Conservation (phyloP, 1,139 yeast species). For the Kodamaea fungicola region DNA sequence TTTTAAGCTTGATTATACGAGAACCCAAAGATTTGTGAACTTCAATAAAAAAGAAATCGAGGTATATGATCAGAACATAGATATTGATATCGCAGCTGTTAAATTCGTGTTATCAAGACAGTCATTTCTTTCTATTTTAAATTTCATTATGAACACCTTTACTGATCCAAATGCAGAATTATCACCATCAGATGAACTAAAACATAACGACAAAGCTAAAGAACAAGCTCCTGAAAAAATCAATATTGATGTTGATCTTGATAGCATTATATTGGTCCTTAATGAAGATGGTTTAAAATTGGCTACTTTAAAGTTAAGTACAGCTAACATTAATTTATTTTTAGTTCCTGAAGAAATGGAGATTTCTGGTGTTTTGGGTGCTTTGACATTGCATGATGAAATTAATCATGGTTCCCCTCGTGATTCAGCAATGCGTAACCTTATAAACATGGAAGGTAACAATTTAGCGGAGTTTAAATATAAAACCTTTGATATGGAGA, state of each 20-base stretch:
- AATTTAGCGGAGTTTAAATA: conserved; percentile 80
- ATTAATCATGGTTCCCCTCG: conserved; percentile 59
- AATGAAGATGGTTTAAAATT: conserved; percentile 82
- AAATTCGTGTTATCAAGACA: conserved; percentile 74
- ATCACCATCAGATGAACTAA: conserved; percentile 63
- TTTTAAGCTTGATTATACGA: conserved; percentile 57
- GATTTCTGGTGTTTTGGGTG: conserved; percentile 74
- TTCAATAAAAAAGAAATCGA: conserved; percentile 57
- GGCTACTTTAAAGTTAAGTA: conserved; percentile 74
- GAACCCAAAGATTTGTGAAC: conserved; percentile 61
- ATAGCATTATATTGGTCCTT: conserved; percentile 69
- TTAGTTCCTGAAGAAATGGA: conserved; percentile 78
- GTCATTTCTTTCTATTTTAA: conserved; percentile 73
- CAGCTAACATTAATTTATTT: conserved; percentile 65
- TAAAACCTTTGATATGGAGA: conserved; percentile 69
- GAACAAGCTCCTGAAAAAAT: conserved; percentile 69
- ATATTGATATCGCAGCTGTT: conserved; percentile 76
- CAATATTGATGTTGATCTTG: conserved; percentile 64
- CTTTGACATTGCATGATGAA: conserved; percentile 75
- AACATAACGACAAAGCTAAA: conserved; percentile 56
- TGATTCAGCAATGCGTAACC: conserved; percentile 58
- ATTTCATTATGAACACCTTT: conserved; percentile 81
- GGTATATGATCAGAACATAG: conserved; percentile 73
- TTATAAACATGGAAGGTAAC: conserved; percentile 78
- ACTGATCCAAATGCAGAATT: conserved; percentile 74